Base-by-base conservation (phyloP, 768 basidiomycete genomes). In the Lactarius indigo region DNA sequence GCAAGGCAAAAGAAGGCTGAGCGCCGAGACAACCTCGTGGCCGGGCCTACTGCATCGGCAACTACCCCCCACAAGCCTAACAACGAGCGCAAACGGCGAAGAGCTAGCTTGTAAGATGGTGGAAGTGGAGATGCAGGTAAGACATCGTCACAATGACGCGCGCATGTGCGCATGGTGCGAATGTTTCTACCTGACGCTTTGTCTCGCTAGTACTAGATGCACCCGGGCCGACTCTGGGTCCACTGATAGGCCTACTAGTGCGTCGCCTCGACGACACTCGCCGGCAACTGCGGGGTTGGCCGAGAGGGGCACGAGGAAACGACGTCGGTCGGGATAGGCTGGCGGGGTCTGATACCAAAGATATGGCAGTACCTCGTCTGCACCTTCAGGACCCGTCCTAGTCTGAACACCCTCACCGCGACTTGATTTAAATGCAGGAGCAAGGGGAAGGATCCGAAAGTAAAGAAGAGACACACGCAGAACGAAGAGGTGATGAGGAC, bases 81-180 rank as follows among this genome's bases (percentile, higher is more conserved):
- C 26, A 26, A 23, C 9, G 41, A 31, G n/a, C 61, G 20, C 6
- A 57, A 31, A 3, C 37, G 65, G 6, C 54, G 35, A 33, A 17
- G 10, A 30, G 37, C 55, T n/a, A 66, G 28, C 20, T 10, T 18
- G 30, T 41, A 18, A 52, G 50, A 58, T 2, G 56, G 18, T n/a
- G n/a, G n/a, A n/a, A n/a, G n/a, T 7, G 57, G 5, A 13, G 47
- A 58, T 26, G 23, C 23, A 58, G 57, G 65, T 66, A 30, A 54
- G 61, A 39, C 47, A 1, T 44, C 33, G 23, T 44, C 35, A 4
- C 15, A 15, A 23, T 26, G 23, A 50, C 13, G 3, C 47, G 5
- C 47, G 23, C 50, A 26, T 26, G 5, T 52, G 23, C 13, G 50
- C 26, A 6, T 26, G 5, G 6, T 23, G 13, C 10, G 47, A 50